Evolutionary conservation across 2,329 filamentous ascomycete genomes (phyloP).

Genomic region (Claviceps maximensis): DNA sequence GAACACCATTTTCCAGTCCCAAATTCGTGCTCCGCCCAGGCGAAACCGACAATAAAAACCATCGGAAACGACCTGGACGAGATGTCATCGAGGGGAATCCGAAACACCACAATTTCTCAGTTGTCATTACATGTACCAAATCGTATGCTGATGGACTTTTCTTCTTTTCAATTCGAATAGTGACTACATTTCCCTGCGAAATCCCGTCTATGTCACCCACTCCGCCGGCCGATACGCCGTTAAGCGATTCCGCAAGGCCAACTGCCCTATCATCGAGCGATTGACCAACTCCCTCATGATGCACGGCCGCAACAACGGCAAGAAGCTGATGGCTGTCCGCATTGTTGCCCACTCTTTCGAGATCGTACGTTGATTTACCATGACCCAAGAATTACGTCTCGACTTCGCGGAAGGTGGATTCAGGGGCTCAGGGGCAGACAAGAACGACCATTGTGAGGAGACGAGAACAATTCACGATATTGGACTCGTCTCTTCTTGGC

Average conservation of each 20-base stretch:
- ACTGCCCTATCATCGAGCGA: conserved; percentile 99
- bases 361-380: conserved; percentile 59
- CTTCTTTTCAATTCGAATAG: conserved; percentile 33
- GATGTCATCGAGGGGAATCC: not conserved
- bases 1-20: not conserved
- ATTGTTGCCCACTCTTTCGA: conserved; percentile 98
- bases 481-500: not conserved
- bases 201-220: conserved; percentile 98
- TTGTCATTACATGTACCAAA: not conserved
- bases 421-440: not conserved
- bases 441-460: not conserved
- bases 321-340: conserved; percentile 99
- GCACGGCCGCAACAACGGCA: conserved; percentile 99
- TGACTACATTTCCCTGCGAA: conserved; percentile 99
- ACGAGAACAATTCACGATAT: not conserved
- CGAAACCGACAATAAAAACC: not conserved
- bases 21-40: not conserved
- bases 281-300: conserved; percentile 99
- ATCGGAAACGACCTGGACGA: not conserved
- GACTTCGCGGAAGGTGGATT: not conserved
- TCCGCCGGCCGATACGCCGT: conserved; percentile 95
- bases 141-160: conserved; percentile 19
- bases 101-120: not conserved
- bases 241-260: conserved; percentile 99
- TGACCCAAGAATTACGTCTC: not conserved